Evolutionary conservation across 305 asterid genomes (phyloP).

Genomic region (Solanum hybrid): DNA sequence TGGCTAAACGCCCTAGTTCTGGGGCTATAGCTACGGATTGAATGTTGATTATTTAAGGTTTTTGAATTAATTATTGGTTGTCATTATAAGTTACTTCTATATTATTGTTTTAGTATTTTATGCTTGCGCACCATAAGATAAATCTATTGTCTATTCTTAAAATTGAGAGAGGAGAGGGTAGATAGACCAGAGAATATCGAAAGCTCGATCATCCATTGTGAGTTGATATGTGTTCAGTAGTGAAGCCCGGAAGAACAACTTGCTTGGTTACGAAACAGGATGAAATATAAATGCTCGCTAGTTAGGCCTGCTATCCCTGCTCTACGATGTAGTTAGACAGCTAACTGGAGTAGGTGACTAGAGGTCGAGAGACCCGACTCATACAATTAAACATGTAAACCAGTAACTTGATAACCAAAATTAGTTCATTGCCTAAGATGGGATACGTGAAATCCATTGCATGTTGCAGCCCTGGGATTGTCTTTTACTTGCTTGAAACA

Average conservation of each 20-base stretch:
- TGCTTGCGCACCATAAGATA: background rate
- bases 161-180: background rate
- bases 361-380: background rate
- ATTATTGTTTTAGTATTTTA: no score
- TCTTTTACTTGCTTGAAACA: background rate
- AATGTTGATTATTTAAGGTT: no score
- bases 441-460: background rate
- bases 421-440: background rate
- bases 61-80: background rate
- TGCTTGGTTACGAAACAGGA: background rate
- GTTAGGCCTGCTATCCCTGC: background rate
- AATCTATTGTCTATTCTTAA: background rate
- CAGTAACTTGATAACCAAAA: background rate
- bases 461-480: background rate
- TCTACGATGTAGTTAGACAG: background rate
- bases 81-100: background rate
- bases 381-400: background rate
- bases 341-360: background rate
- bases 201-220: background rate
- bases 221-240: background rate
- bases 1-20: background rate
- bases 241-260: background rate
- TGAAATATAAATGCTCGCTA: no score
- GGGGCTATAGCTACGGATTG: background rate
- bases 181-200: background rate